These are phyloP conservation scores for Colletotrichum horii DNA, from an alignment of 2,329 filamentous ascomycete species.

Conservation along the genomic window DNA sequence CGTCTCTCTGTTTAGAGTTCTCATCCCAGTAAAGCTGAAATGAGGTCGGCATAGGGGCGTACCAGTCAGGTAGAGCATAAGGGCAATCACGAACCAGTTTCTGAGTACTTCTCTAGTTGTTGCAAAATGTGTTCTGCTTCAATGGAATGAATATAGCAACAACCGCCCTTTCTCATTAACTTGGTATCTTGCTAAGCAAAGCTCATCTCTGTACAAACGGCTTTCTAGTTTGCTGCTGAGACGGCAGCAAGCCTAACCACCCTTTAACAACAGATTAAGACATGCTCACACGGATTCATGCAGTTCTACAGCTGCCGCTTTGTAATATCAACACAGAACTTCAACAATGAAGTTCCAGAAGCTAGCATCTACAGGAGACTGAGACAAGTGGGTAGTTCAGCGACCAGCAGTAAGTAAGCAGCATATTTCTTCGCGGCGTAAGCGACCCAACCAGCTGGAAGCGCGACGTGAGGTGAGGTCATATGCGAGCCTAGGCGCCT, in stretches of 20 bases:
- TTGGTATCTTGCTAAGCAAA: not conserved
- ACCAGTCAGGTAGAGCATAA: not conserved
- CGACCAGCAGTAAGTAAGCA: not conserved
- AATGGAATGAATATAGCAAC: not conserved
- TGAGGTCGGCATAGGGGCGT: not conserved
- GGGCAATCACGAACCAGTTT: not conserved
- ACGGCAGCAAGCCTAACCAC: not conserved
- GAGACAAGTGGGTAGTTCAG: not conserved
- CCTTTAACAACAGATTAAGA: not conserved
- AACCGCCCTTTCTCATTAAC: not conserved
- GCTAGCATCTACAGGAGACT: not conserved
- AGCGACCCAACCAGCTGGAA: not conserved
- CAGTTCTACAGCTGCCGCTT: not conserved
- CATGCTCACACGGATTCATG: not conserved
- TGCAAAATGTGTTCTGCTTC: not conserved
- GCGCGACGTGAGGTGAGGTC: not conserved
- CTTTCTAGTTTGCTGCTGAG: not conserved
- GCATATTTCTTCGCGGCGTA: not conserved
- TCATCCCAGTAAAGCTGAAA: not conserved
- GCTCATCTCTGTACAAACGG: not conserved
- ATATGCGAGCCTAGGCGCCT: not conserved
- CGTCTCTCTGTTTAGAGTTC: not conserved
- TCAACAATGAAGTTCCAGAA: not conserved
- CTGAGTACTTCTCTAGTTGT: not conserved
- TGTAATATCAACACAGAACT: not conserved